These are phyloP conservation scores for Eucalyptus cloeziana DNA, from an alignment of 345 rosid species.

Conservation along the genomic window DNA sequence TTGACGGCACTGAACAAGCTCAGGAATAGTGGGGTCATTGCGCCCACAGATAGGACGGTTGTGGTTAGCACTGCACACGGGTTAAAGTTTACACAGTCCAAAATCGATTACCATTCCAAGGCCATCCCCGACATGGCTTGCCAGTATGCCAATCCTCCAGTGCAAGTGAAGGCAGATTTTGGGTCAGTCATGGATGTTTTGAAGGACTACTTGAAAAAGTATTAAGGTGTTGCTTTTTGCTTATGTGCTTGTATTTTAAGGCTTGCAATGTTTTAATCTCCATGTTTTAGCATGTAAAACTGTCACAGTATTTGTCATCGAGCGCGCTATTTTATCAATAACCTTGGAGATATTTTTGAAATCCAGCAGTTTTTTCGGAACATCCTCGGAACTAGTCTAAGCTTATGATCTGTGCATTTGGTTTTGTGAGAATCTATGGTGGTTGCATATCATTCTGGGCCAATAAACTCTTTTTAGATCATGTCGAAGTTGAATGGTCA, in stretches of 20 bases:
- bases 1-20: conserved; percentile 71
- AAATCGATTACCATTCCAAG: conserved; percentile 78
- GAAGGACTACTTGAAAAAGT: conserved; percentile 37
- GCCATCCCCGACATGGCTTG: conserved; percentile 74
- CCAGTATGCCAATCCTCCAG: conserved; percentile 65
- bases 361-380: background rate
- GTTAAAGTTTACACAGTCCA: conserved; percentile 75
- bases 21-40: conserved; percentile 66
- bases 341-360: background rate
- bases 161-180: conserved; percentile 69
- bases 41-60: conserved; percentile 51
- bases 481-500: background rate
- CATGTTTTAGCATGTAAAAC: background rate
- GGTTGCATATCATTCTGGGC: background rate
- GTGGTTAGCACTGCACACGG: conserved; percentile 97
- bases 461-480: background rate
- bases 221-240: background rate
- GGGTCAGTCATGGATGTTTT: conserved; percentile 85
- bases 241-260: background rate
- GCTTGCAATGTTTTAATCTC: background rate
- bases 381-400: background rate
- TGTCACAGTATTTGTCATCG: background rate
- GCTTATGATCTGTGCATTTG: background rate
- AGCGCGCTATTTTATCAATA: background rate
- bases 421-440: background rate